Evolutionary conservation across 768 basidiomycete species (phyloP).

Genomic region (Termitomyces sp.): DNA sequence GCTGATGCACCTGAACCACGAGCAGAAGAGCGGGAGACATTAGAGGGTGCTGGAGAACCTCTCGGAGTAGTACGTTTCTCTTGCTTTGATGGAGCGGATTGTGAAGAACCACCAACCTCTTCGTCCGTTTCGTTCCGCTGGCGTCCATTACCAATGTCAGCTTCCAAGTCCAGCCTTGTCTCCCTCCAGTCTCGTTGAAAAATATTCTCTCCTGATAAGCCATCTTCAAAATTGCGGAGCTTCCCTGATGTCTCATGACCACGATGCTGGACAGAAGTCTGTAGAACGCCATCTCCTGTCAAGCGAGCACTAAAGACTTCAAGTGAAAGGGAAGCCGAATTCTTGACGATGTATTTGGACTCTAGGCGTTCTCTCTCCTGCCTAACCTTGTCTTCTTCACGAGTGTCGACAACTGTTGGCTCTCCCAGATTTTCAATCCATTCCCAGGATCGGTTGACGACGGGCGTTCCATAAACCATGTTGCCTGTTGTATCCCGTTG

Average conservation of each 20-base stretch:
- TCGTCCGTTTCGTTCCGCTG: slow-evolving; percentile 20
- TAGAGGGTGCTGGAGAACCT: slow-evolving; percentile 41
- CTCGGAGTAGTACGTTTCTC: slow-evolving; percentile 26
- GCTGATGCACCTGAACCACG: slow-evolving; percentile 50
- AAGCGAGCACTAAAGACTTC: slow-evolving; percentile 65
- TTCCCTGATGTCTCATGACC: slow-evolving; percentile 38
- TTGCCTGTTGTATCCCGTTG: slow-evolving; percentile 54
- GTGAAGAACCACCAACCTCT: slow-evolving; percentile 16
- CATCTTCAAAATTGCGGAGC: slow-evolving; percentile 64
- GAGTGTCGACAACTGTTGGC: slow-evolving; percentile 37
- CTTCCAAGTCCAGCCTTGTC: slow-evolving; percentile 47
- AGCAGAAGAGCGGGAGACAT: slow-evolving; percentile 40
- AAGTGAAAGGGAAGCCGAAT: slow-evolving; percentile 67
- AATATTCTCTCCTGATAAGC: slow-evolving; percentile 54
- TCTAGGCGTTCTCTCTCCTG: slow-evolving; percentile 36
- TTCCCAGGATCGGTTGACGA: slow-evolving; percentile 81
- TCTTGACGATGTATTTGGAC: slow-evolving; percentile 44
- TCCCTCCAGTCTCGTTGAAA: slow-evolving; percentile 80
- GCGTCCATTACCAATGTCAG: slow-evolving; percentile 20
- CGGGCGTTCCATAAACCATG: slow-evolving; percentile 43
- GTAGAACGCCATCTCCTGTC: slow-evolving; percentile 57
- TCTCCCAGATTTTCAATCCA: slow-evolving; percentile 82
- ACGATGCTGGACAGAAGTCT: slow-evolving; percentile 21
- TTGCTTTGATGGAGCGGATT: slow-evolving; percentile 8
- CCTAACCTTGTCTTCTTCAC: slow-evolving; percentile 37